Conservation (phyloP, 163 green algal species). For the Scenedesmus sp. region DNA sequence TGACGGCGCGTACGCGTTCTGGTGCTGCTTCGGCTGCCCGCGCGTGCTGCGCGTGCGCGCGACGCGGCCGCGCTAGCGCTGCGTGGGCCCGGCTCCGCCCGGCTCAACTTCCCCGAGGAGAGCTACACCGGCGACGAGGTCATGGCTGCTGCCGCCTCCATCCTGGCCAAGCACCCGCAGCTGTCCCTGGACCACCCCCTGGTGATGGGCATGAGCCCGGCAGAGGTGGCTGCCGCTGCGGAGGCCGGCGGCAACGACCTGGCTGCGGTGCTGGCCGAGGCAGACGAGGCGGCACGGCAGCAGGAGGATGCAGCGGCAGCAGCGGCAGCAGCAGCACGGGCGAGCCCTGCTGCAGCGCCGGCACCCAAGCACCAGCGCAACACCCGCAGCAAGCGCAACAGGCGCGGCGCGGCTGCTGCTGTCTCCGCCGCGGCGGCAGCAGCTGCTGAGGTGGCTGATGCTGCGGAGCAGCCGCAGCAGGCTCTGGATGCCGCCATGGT, state of each 20-base stretch:
- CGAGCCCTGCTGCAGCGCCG: neutral
- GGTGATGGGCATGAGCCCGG: neutral
- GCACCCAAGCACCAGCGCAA: conserved; percentile 3
- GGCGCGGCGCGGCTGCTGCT: neutral
- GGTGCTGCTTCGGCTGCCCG: conserved; percentile 42
- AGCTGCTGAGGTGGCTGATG: neutral
- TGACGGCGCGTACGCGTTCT: conserved; percentile 47
- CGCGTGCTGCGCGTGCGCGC: conserved; percentile 17
- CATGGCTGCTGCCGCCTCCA: neutral
- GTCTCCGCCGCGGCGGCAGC: neutral
- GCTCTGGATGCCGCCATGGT: neutral
- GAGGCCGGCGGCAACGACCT: neutral
- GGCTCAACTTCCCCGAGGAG: conserved; percentile 48
- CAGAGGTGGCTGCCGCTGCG: conserved; percentile 28
- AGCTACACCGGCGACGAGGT: conserved; percentile 33
- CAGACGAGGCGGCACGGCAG: neutral
- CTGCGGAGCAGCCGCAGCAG: neutral
- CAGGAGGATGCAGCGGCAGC: neutral
- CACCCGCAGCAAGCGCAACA: neutral
- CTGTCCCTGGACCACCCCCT: conserved; percentile 31
- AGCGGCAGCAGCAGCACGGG: neutral
- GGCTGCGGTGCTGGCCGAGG: neutral
- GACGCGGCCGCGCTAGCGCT: conserved; percentile 46
- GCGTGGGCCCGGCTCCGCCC: conserved; percentile 14
- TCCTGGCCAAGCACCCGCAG: conserved; percentile 49